Percentiles rank a stretch among this genome's conserved stretches.
Conservation (phyloP, 2,329 filamentous ascomycete species). For the Diaporthe vexans region DNA sequence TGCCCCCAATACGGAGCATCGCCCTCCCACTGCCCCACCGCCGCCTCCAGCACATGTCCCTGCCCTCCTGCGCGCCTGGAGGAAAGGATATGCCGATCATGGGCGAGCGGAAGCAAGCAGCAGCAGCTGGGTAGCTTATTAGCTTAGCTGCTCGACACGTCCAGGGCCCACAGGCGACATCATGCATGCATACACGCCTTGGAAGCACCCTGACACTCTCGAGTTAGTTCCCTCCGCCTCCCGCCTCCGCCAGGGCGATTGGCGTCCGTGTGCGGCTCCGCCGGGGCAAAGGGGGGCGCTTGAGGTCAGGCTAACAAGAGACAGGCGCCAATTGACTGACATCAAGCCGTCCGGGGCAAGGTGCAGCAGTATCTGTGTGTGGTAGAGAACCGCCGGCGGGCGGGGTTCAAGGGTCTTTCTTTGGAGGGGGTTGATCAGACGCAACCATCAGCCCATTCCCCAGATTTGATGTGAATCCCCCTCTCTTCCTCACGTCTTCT, state of each 20-base stretch:
- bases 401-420: constrained; percentile 2
- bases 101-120: constrained; percentile 33
- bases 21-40: neutral
- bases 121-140: neutral
- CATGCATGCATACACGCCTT: constrained; percentile 12
- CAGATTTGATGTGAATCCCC: constrained; percentile 24
- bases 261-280: constrained; percentile 36
- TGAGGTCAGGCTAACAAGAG: neutral
- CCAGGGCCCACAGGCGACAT: constrained; percentile 18
- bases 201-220: neutral
- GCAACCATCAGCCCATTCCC: constrained; percentile 35
- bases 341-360: neutral
- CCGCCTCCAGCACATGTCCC: neutral
- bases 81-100: constrained; percentile 4
- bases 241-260: constrained; percentile 21
- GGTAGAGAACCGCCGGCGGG: neutral
- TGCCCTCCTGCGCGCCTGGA: neutral
- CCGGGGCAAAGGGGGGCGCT: constrained; percentile 29
- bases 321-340: neutral
- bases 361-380: neutral
- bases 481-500: neutral
- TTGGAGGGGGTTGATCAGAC: neutral
- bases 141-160: neutral
- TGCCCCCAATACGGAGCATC: constrained; percentile 9
- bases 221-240: constrained; percentile 5